These are phyloP conservation scores for Trypanosoma theileri DNA, from an alignment of 208 protist species.

Conservation along the genomic window DNA sequence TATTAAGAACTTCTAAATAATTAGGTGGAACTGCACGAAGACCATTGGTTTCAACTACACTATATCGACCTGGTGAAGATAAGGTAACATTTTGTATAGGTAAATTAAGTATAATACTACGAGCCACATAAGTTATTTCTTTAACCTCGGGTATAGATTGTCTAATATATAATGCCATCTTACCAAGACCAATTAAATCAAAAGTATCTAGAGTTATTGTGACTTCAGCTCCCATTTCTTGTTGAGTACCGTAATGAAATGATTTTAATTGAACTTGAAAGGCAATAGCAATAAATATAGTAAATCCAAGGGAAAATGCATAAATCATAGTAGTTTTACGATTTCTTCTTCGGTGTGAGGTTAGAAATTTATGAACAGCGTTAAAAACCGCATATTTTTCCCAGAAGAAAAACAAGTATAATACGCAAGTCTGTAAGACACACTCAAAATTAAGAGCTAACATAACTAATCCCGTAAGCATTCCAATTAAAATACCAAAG, in stretches of 20 bases:
- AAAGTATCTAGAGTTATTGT: slow-evolving; percentile 3
- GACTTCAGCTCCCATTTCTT: slow-evolving; percentile 40
- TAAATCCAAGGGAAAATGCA: slow-evolving; percentile 88
- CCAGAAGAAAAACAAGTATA: slow-evolving; percentile 88
- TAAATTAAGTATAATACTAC: not conserved
- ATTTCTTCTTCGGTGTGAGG: slow-evolving; percentile 90
- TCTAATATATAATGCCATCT: slow-evolving; percentile 4
- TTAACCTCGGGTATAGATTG: not conserved
- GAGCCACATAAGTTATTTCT: slow-evolving; percentile 7
- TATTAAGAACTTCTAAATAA: slow-evolving; percentile 58
- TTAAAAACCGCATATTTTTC: slow-evolving; percentile 65
- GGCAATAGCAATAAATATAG: slow-evolving; percentile 92
- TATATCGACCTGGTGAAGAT: slow-evolving; percentile 41
- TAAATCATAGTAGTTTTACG: slow-evolving; percentile 96
- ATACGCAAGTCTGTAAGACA: slow-evolving; percentile 47
- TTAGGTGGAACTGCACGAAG: slow-evolving; percentile 48
- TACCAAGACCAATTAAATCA: slow-evolving; percentile 8
- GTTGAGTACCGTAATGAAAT: slow-evolving; percentile 30
- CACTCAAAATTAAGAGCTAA: slow-evolving; percentile 92
- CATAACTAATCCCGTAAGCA: slow-evolving; percentile 89
- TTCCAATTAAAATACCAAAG: slow-evolving; percentile 88
- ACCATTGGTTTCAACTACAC: not conserved
- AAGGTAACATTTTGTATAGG: slow-evolving; percentile 16
- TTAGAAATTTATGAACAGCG: slow-evolving; percentile 90
- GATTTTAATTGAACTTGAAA: slow-evolving; percentile 79